A percentile compares a stretch with the other conserved stretches of the same genome.
These are phyloP conservation scores for Xylaria castorea DNA, from an alignment of 495 filamentous ascomycete genomes.

Conservation along the genomic window DNA sequence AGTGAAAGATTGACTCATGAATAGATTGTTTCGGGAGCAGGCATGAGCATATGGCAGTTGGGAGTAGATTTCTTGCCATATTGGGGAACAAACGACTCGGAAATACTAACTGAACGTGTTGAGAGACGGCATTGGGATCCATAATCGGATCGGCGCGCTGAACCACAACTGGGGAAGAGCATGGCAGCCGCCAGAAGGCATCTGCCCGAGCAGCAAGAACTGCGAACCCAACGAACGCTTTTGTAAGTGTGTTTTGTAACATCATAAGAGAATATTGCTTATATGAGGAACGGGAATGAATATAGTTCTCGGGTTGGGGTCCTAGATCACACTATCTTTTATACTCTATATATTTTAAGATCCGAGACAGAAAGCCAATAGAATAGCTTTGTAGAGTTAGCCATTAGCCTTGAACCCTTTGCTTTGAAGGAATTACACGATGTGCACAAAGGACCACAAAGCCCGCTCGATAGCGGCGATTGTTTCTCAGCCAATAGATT, in stretches of 20 bases:
- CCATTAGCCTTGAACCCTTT: neutral
- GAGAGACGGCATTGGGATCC: slow-evolving; percentile 59
- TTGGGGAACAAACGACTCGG: too few species aligned
- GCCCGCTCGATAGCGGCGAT: slow-evolving; percentile 13
- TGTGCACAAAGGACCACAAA: slow-evolving; percentile 11
- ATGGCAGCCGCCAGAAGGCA: slow-evolving; percentile 39
- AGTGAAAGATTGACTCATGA: neutral
- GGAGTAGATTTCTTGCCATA: too few species aligned
- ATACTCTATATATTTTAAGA: neutral
- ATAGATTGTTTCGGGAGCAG: neutral
- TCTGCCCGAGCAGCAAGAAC: slow-evolving; percentile 6
- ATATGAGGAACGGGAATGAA: neutral
- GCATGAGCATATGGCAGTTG: too few species aligned
- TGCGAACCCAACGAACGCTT: slow-evolving; percentile 12
- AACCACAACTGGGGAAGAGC: slow-evolving; percentile 39
- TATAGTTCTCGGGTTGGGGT: too few species aligned
- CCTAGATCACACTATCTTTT: neutral
- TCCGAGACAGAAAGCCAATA: neutral
- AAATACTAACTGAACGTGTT: slow-evolving; percentile 47
- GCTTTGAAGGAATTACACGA: slow-evolving; percentile 1
- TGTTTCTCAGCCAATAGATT: slow-evolving; percentile 15
- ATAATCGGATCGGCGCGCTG: slow-evolving; percentile 72
- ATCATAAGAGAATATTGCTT: neutral
- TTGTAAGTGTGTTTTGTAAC: neutral
- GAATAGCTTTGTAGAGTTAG: slow-evolving; percentile 3